Percentiles rank a stretch among this genome's conserved stretches.
Evolutionary conservation across 331 rosid genomes (phyloP).

Genomic region (Prunus yedoensis): DNA sequence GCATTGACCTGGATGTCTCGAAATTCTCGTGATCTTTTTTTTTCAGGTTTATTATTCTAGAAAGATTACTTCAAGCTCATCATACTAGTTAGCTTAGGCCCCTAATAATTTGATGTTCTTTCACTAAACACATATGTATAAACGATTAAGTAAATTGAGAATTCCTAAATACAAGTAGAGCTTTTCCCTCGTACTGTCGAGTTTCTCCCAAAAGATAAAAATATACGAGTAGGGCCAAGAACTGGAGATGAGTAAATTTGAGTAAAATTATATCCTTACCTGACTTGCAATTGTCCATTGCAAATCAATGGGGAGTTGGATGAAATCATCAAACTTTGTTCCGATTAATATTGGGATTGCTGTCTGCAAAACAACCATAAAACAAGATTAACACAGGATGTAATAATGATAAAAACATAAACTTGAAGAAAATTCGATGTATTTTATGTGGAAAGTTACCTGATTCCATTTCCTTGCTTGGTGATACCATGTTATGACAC

Average conservation of each 20-base stretch:
- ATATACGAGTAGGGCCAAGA: no score
- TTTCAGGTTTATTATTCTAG: background rate
- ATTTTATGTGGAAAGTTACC: constrained; percentile 37
- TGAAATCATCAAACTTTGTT: constrained; percentile 93
- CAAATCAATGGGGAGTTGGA: constrained; percentile 94
- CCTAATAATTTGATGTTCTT: background rate
- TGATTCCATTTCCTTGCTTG: constrained; percentile 87
- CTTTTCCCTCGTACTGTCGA: no score
- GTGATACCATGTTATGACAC: constrained; percentile 69
- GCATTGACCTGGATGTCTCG: background rate
- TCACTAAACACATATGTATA: background rate
- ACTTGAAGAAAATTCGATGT: background rate
- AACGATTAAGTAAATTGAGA: background rate
- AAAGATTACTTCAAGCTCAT: background rate
- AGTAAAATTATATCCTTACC: constrained; percentile 39
- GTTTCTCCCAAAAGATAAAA: no score
- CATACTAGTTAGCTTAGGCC: background rate
- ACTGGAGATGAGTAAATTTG: no score
- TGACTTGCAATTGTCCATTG: constrained; percentile 93
- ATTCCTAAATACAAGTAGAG: no score
- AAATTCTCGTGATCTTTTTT: background rate
- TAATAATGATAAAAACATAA: background rate
- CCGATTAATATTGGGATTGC: constrained; percentile 93
- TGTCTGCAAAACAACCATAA: constrained; percentile 42
- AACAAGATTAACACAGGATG: background rate